Evolutionary conservation across 257 asterid genomes (phyloP), one percentile per base, ranked within the genome.

Genomic region (Orobanche coerulescens): DNA sequence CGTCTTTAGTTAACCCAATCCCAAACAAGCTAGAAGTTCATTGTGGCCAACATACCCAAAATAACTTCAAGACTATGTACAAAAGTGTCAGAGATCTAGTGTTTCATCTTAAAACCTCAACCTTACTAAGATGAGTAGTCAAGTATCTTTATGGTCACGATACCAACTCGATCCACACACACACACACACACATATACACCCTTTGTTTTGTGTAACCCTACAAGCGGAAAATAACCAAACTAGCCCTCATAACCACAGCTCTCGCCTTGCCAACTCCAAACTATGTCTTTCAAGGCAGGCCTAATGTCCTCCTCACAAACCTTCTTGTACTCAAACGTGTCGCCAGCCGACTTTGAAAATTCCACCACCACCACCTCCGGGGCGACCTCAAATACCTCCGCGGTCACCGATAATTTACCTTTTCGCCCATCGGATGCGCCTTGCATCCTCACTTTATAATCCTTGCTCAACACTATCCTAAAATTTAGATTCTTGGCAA

Each of bases 261-360:
- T 68, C 77, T 84, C 96, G n/a, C 97, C 97, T 71, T 90, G 96
- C 97, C 97, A 90, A 46, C 80, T 87, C 97, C 97, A 90, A 15
- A 90, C 96, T 26, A 90, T 87, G 74, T 90, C 97, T 62, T 87
- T 77, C 52, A 90, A 78, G 2, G 88, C 87, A 7, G 95, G 93
- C 82, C 97, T 54, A 12, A 73, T 73, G 10, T 82, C 95, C 48
- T 90, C 95, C 43, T 82, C 95, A 9, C 85, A 90, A 1, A 90
- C 75, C 72, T 81, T 87, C 75, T 12, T 62, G 57, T 90, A 90
- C 84, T 90, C 97, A 8, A 87, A 62, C 4, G 97, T 87, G 69
- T 90, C 97, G 7, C 97, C 97, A 4, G 84, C 68, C 9, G 84
- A 74, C 72, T 84, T 87, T 1, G 94, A 82, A 51, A 90, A 76